These are phyloP conservation scores for Diddensiella caesifluorescens DNA, from an alignment of 805 yeast species.

Conservation along the genomic window DNA sequence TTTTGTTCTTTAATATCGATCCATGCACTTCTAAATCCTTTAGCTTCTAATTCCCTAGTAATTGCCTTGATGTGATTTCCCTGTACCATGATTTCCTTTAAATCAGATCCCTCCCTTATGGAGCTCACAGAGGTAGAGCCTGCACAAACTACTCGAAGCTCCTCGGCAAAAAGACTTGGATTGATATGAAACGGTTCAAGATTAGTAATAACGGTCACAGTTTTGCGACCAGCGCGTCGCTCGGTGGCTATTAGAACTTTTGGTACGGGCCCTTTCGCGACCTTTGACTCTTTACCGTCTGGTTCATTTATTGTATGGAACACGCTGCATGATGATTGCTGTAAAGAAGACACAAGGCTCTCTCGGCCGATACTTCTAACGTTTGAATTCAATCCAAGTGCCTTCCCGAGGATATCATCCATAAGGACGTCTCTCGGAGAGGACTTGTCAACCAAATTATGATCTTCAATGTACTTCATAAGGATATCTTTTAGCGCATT, in stretches of 20 bases:
- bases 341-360: conserved; percentile 36
- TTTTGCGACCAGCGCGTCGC: conserved; percentile 74
- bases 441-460: conserved; percentile 45
- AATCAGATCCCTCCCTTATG: conserved; percentile 44
- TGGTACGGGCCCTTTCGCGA: conserved; percentile 65
- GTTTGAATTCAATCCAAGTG: conserved; percentile 36
- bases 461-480: conserved; percentile 49
- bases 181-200: conserved; percentile 64
- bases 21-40: conserved; percentile 63
- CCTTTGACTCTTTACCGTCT: conserved; percentile 37
- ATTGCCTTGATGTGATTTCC: conserved; percentile 76
- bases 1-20: conserved; percentile 32
- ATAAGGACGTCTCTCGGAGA: conserved; percentile 51
- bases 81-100: conserved; percentile 75
- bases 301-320: conserved; percentile 45
- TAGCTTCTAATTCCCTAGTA: conserved; percentile 50
- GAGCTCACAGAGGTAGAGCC: conserved; percentile 67
- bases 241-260: conserved; percentile 62
- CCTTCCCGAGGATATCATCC: conserved; percentile 48
- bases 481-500: conserved; percentile 51
- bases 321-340: conserved; percentile 40
- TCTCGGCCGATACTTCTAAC: conserved; percentile 29
- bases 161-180: conserved; percentile 59
- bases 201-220: conserved; percentile 66
- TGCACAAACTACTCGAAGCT: conserved; percentile 73